Base-by-base conservation (phyloP, 2,329 filamentous ascomycete species). In the Dactylellina parvicollis region DNA sequence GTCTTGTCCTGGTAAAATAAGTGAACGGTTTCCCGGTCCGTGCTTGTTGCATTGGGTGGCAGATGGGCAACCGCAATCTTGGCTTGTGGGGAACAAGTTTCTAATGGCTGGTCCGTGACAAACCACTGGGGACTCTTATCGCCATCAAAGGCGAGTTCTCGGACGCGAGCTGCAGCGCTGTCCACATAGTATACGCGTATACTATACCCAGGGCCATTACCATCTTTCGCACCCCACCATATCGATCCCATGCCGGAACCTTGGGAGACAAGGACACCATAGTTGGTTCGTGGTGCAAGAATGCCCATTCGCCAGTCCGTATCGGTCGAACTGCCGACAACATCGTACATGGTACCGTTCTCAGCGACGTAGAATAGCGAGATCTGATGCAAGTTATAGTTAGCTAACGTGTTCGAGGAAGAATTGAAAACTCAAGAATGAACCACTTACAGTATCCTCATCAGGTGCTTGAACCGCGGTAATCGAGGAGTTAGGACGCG, bases 181-280 rank as follows among this genome's bases (percentile, higher is more conserved):
- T 73, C 69, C 16, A 73, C 67, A 28, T 73, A 73, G 52, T 73
- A 73, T 8, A 73, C 24, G 22, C 69, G 69, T 36, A 49, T 28
- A 24, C 69, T 47, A 36, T 49, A 66, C 12, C 69, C 60, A 4
- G 69, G 67, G 12, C 67, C 67, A 18, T 47, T 50, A 9, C 42
- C 46, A 24, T 59, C 54, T 10, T 60, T 50, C 3, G 36, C 18
- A 1, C 69, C 69, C 69, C 69, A 73, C 69, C 69, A 73, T 2
- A 36, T 60, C 4, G 69, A 60, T 4, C 22, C 69, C 1, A 73
- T 59, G 2, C 69, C 69, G 7, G 69, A 73, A 14, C 34, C 60
- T 55, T 60, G 24, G 2, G 69, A 60, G 7, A 73, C 69, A n/a
- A 66, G 60, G 18, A 66, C 47, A n/a, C 54, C 55, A n/a, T 66